phyloP scores from a whole-genome alignment of 1,284 basidiomycete genomes.

The Microbotryomycetes sp. region DNA sequence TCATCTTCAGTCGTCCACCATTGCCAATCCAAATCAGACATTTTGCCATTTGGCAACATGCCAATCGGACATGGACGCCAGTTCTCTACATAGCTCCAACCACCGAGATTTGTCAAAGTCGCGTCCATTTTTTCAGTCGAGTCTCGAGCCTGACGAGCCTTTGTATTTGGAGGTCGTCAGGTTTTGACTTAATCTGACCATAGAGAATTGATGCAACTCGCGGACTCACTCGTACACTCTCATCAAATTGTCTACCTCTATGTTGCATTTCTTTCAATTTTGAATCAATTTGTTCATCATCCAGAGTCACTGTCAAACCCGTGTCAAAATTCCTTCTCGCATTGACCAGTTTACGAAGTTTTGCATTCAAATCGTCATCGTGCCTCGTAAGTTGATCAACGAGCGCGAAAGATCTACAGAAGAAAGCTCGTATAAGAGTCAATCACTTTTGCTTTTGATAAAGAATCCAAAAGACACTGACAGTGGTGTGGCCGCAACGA shows the following conservation, averaged over 20 bases:
- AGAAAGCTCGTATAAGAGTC: not conserved
- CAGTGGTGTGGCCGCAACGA: constrained; percentile 11
- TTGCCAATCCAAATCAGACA: constrained; percentile 9
- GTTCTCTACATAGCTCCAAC: constrained; percentile 11
- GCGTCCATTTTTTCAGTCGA: not conserved
- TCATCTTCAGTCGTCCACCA: not conserved
- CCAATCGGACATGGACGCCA: constrained; percentile 35
- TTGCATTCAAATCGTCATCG: not conserved
- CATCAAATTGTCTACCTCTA: constrained; percentile 27
- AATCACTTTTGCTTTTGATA: not conserved
- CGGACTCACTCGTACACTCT: constrained; percentile 11
- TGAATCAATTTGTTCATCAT: not conserved
- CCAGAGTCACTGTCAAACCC: not conserved
- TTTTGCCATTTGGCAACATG: not conserved
- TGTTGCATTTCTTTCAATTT: constrained; percentile 30
- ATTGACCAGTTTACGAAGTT: constrained; percentile 2
- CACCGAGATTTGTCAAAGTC: constrained; percentile 1
- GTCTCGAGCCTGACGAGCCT: not conserved
- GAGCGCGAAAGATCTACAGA: constrained; percentile 6
- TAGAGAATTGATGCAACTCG: not conserved
- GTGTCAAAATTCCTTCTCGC: constrained; percentile 7
- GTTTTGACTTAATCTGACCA: constrained; percentile 11
- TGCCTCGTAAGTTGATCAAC: constrained; percentile 5
- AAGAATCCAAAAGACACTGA: not conserved
- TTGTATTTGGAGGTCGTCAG: no score